Evolutionary conservation across 2,329 filamentous ascomycete genomes (phyloP).

Genomic region (Exophiala mesophila): DNA sequence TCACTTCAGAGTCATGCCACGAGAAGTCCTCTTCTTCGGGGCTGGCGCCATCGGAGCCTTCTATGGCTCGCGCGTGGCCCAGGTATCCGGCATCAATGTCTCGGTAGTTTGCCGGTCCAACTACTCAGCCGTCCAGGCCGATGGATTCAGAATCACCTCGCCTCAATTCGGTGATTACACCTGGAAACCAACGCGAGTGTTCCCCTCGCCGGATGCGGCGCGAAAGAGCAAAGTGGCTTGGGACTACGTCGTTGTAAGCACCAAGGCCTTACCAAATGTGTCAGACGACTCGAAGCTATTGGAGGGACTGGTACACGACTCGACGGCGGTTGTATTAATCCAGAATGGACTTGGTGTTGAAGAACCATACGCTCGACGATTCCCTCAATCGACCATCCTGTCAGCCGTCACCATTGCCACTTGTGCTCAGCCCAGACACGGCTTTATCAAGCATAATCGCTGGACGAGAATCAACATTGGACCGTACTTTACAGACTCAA

Average conservation of each 20-base stretch:
- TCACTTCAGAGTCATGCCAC: constrained; percentile 12
- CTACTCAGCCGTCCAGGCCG: constrained; percentile 57
- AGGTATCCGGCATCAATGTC: constrained; percentile 46
- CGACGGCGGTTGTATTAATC: constrained; percentile 60
- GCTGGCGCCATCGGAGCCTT: constrained; percentile 28
- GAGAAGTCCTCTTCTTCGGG: constrained; percentile 26
- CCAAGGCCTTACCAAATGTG: constrained; percentile 64
- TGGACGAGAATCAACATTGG: constrained; percentile 70
- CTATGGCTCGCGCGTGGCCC: constrained; percentile 25
- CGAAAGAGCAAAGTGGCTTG: constrained; percentile 42
- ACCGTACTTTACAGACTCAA: constrained; percentile 54
- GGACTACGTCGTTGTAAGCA: constrained; percentile 66
- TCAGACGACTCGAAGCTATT: constrained; percentile 59
- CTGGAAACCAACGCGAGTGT: constrained; percentile 60
- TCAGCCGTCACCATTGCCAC: constrained; percentile 66
- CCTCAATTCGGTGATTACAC: constrained; percentile 63
- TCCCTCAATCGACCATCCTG: constrained; percentile 57
- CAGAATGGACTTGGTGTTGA: constrained; percentile 70
- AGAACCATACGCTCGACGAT: constrained; percentile 58
- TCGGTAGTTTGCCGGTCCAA: constrained; percentile 72
- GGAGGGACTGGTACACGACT: constrained; percentile 53
- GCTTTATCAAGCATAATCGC: constrained; percentile 63
- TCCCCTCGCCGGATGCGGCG: constrained; percentile 55
- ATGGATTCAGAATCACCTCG: constrained; percentile 62
- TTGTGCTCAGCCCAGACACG: constrained; percentile 60